A percentile compares a stretch with the other conserved stretches of the same genome.
phyloP scores from a whole-genome alignment of 192 early-diverging fungal genomes.

The Geranomyces variabilis region DNA sequence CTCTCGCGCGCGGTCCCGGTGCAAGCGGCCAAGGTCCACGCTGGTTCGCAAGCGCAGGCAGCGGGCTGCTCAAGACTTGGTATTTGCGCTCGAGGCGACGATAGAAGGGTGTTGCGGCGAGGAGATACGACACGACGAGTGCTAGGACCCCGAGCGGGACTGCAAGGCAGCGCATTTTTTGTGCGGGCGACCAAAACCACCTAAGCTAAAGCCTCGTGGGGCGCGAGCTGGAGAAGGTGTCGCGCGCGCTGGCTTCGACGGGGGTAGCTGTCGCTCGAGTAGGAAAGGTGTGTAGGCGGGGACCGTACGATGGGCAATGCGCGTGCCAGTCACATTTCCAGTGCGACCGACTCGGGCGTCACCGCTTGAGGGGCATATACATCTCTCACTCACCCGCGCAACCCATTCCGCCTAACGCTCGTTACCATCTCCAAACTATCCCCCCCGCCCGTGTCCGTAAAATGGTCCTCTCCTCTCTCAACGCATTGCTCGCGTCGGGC shows the following conservation, averaged over 20 bases:
- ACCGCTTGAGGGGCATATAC: no score
- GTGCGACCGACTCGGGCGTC: no score
- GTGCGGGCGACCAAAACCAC: no score
- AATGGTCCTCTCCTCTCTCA: conserved; percentile 19
- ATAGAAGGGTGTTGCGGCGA: not conserved
- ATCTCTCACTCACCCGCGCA: no score
- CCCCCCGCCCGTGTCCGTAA: not conserved
- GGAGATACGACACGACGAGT: not conserved
- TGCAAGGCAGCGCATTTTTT: not conserved
- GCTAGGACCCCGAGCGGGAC: not conserved
- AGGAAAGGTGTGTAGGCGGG: no score
- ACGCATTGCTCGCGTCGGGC: conserved; percentile 34
- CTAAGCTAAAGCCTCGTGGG: no score
- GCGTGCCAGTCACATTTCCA: no score
- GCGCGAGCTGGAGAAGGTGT: no score
- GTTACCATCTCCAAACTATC: not conserved
- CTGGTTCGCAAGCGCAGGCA: not conserved
- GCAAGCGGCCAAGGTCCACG: not conserved
- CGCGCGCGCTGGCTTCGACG: no score
- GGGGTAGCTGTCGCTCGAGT: no score
- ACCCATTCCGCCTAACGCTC: no score
- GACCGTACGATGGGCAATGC: no score
- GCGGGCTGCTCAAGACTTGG: conserved; percentile 11
- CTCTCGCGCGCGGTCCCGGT: conserved; percentile 1
- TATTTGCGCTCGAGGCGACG: conserved; percentile 7